phyloP scores from a whole-genome alignment of 2,329 filamentous ascomycete species.

The Neopestalotiopsis sp. region DNA sequence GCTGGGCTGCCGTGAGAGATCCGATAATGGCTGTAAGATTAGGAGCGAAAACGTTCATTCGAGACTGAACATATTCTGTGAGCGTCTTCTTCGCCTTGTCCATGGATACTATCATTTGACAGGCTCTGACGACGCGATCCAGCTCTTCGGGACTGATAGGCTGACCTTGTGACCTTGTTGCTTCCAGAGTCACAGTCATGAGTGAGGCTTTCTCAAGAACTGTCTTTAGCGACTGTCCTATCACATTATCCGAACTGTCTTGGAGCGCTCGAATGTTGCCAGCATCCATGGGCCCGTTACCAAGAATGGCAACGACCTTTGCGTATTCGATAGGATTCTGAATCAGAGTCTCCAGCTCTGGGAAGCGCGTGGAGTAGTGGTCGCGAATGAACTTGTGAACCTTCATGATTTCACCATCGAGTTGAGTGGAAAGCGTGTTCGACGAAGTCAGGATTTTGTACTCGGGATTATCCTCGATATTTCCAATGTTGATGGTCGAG shows the following conservation, averaged over 20 bases:
- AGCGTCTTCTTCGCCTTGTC: constrained; percentile 86
- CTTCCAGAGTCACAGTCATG: constrained; percentile 96
- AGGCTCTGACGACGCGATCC: constrained; percentile 74
- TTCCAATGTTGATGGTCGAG: constrained; percentile 72
- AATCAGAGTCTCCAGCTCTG: constrained; percentile 87
- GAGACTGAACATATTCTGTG: constrained; percentile 93
- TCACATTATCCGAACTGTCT: constrained; percentile 76
- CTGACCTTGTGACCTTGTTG: constrained; percentile 83
- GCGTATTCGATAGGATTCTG: constrained; percentile 94
- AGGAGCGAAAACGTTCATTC: constrained; percentile 95
- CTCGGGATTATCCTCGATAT: constrained; percentile 89
- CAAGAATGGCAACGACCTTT: constrained; percentile 90
- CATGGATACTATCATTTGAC: constrained; percentile 85
- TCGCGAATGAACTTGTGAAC: constrained; percentile 97
- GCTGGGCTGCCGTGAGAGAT: constrained; percentile 89
- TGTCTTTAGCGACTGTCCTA: constrained; percentile 75
- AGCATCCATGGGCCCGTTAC: constrained; percentile 85
- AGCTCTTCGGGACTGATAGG: constrained; percentile 79
- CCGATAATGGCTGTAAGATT: constrained; percentile 92
- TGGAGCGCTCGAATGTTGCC: constrained; percentile 82
- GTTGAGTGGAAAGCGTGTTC: constrained; percentile 87
- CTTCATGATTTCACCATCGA: constrained; percentile 88
- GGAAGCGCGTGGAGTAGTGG: constrained; percentile 92
- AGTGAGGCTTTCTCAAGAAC: constrained; percentile 87
- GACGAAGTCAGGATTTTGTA: constrained; percentile 88